These are phyloP conservation scores for Fusarium domesticum DNA, from an alignment of 2,329 filamentous ascomycete species.

Conservation along the genomic window DNA sequence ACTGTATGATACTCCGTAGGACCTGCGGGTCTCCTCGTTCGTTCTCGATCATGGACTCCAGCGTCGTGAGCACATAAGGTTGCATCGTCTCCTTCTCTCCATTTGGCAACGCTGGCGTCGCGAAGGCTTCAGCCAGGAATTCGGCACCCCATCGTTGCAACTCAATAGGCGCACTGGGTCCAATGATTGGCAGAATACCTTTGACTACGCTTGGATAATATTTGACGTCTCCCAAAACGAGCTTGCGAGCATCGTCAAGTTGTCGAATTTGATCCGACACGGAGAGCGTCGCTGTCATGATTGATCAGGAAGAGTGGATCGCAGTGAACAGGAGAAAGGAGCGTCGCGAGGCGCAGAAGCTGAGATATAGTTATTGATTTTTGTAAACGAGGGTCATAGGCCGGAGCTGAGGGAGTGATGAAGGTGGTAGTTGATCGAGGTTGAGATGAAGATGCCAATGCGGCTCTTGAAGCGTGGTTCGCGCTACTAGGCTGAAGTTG, in stretches of 20 bases:
- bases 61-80: slow-evolving; percentile 71
- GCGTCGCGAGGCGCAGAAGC: background rate
- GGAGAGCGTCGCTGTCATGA: slow-evolving; percentile 55
- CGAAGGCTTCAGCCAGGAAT: slow-evolving; percentile 93
- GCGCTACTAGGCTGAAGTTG: slow-evolving; percentile 33
- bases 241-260: slow-evolving; percentile 84
- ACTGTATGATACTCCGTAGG: slow-evolving; percentile 81
- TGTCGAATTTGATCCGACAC: slow-evolving; percentile 78
- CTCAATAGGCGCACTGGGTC: slow-evolving; percentile 69
- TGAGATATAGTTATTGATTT: slow-evolving; percentile 5
- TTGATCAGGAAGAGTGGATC: slow-evolving; percentile 6
- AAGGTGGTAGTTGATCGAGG: slow-evolving; percentile 6
- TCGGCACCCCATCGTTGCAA: slow-evolving; percentile 94
- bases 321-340: slow-evolving; percentile 5
- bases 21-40: slow-evolving; percentile 76
- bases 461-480: slow-evolving; percentile 24
- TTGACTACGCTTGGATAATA: slow-evolving; percentile 92
- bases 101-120: slow-evolving; percentile 76
- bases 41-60: slow-evolving; percentile 68
- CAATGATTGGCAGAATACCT: slow-evolving; percentile 88
- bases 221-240: slow-evolving; percentile 80
- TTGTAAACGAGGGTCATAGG: slow-evolving; percentile 6
- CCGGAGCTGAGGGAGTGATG: slow-evolving; percentile 8
- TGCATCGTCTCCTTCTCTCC: slow-evolving; percentile 79
- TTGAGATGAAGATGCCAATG: slow-evolving; percentile 17